Conservation (phyloP, 495 filamentous ascomycete genomes). For the Aspergillus cristatus region DNA sequence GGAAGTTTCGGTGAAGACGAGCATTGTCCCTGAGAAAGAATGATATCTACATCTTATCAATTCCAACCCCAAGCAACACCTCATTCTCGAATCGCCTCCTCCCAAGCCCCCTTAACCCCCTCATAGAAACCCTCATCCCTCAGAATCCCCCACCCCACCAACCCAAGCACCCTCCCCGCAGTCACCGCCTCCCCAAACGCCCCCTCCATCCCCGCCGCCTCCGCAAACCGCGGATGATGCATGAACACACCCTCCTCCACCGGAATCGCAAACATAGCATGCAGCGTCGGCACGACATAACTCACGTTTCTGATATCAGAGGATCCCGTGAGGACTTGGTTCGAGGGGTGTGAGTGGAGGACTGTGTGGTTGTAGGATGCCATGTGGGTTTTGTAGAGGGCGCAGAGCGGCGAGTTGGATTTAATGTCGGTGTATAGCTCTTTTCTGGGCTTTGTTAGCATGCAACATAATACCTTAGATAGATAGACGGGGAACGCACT, state of each 20-base stretch:
- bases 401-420: constrained; percentile 40
- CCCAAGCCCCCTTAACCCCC: not conserved
- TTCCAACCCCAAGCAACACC: no score
- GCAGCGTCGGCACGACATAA: constrained; percentile 48
- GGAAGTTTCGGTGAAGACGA: no score
- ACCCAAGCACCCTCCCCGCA: constrained; percentile 43
- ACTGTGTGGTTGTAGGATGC: no score
- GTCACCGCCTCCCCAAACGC: constrained; percentile 39
- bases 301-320: constrained; percentile 46
- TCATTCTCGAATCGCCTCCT: not conserved
- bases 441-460: no score
- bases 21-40: no score
- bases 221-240: constrained; percentile 45
- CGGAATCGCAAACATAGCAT: constrained; percentile 39
- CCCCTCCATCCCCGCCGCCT: constrained; percentile 34
- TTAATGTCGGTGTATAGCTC: constrained; percentile 43
- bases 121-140: constrained; percentile 27
- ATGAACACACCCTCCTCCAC: constrained; percentile 25
- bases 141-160: constrained; percentile 40
- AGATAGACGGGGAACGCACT: constrained; percentile 1
- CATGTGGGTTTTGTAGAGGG: constrained; percentile 18
- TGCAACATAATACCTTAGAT: not conserved
- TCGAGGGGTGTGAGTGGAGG: constrained; percentile 26
- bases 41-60: no score
- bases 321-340: constrained; percentile 29